Evolutionary conservation across 164 flowering plant genomes (phyloP).

Genomic region (Sedum album): DNA sequence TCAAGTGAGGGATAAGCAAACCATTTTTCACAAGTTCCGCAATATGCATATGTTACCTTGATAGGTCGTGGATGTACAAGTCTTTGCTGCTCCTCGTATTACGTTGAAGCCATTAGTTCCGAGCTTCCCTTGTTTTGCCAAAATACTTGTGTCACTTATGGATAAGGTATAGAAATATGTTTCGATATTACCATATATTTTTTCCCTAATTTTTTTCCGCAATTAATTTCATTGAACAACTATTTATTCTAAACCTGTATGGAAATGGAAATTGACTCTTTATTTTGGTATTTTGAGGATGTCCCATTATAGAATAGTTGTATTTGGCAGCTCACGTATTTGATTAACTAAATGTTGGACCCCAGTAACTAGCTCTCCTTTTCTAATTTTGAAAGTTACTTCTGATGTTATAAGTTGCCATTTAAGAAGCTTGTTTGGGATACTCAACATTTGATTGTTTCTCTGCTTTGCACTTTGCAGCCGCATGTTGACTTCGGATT

Average conservation of each 20-base stretch:
- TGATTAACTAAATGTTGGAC: not conserved
- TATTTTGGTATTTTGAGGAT: not conserved
- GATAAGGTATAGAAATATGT: slow-evolving; percentile 61
- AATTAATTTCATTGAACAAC: not conserved
- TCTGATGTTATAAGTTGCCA: not conserved
- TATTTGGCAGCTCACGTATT: too few species aligned
- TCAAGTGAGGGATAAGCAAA: not conserved
- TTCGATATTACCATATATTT: not conserved
- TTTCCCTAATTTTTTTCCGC: not conserved
- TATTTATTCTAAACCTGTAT: not conserved
- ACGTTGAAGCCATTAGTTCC: slow-evolving; percentile 95
- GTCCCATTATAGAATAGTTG: too few species aligned
- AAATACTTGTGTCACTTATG: slow-evolving; percentile 79
- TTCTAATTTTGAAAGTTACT: not conserved
- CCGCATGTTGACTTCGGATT: slow-evolving; percentile 95
- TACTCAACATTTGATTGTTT: not conserved
- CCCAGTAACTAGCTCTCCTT: not conserved
- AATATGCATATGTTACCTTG: not conserved
- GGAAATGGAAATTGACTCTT: not conserved
- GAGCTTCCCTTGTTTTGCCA: slow-evolving; percentile 87
- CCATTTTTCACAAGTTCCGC: not conserved
- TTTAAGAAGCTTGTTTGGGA: not conserved
- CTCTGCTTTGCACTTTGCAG: slow-evolving; percentile 44
- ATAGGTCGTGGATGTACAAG: slow-evolving; percentile 87
- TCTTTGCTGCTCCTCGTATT: slow-evolving; percentile 81